Percentiles rank a stretch among this genome's conserved stretches.
Evolutionary conservation across 805 yeast genomes (phyloP).

Genomic region (Suhomyces kilbournensis): DNA sequence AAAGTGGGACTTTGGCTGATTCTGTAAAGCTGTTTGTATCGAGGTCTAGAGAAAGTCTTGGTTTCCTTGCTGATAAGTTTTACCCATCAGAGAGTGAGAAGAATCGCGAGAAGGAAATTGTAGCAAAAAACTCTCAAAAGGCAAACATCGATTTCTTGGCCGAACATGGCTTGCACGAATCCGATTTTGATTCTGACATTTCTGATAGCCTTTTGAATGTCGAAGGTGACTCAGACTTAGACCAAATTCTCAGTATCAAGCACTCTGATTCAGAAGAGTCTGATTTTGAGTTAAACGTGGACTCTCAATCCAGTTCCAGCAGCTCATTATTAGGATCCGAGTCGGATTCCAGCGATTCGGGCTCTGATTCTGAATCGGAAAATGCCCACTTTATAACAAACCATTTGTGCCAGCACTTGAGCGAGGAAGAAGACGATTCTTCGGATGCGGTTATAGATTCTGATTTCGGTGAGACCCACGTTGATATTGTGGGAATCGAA

Average conservation of each 20-base stretch:
- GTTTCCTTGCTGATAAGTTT: constrained; percentile 7
- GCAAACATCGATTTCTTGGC: not conserved
- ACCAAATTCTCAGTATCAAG: not conserved
- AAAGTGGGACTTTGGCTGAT: not conserved
- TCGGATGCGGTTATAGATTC: constrained; percentile 5
- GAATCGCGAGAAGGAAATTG: not conserved
- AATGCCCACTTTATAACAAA: not conserved
- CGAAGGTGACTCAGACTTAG: not conserved
- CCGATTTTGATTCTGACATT: constrained; percentile 5
- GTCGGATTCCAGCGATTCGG: not conserved
- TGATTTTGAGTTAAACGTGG: not conserved
- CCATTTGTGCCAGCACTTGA: not conserved
- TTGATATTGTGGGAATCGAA: not conserved
- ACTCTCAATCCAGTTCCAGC: not conserved
- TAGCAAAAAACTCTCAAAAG: not conserved
- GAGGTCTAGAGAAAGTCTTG: constrained; percentile 7
- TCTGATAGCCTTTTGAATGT: not conserved
- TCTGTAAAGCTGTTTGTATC: constrained; percentile 1
- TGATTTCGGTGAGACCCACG: not conserved
- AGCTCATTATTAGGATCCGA: not conserved
- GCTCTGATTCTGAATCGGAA: not conserved
- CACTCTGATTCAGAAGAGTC: not conserved
- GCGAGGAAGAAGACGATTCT: constrained; percentile 1
- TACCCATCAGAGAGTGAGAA: not conserved
- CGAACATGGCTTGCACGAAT: constrained; percentile 1